Conservation (phyloP, 2,329 filamentous ascomycete genomes). For the Thielaviopsis ethacetica region DNA sequence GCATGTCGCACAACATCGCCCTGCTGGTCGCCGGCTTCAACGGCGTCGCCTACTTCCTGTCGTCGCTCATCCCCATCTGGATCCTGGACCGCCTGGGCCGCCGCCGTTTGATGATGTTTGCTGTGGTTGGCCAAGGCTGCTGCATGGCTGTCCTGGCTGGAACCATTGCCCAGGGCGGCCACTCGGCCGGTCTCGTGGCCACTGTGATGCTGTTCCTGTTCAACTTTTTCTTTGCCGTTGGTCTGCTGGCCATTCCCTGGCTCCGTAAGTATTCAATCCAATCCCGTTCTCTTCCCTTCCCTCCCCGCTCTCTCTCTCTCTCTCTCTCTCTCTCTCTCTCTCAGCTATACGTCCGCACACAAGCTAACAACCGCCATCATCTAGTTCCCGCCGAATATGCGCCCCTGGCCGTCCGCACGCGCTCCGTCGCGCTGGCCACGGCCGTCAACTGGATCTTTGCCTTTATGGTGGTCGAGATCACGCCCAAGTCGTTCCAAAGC, state of each 20-base stretch:
- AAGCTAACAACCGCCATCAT: conserved; percentile 11
- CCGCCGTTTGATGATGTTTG: conserved; percentile 41
- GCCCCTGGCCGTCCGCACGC: conserved; percentile 23
- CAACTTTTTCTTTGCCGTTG: conserved; percentile 27
- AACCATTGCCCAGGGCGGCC: conserved; percentile 24
- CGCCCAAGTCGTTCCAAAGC: conserved; percentile 29
- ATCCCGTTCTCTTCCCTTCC: no score
- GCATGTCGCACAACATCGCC: conserved; percentile 26
- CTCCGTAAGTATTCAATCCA: conserved; percentile 14
- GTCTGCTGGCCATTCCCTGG: conserved; percentile 24
- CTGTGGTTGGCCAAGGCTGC: conserved; percentile 19
- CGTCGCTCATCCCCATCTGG: conserved; percentile 20
- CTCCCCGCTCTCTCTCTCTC: no score
- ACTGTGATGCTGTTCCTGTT: conserved; percentile 28
- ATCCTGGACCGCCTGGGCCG: conserved; percentile 30
- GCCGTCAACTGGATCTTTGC: conserved; percentile 20
- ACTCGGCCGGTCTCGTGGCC: conserved; percentile 24
- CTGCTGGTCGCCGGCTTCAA: conserved; percentile 37
- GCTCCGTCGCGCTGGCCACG: conserved; percentile 23
- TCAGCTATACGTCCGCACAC: background rate
- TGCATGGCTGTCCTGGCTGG: conserved; percentile 32
- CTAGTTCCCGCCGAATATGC: conserved; percentile 27
- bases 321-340: no score
- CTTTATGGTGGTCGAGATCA: conserved; percentile 40
- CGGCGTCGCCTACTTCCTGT: conserved; percentile 22